Percentiles rank a stretch among this genome's conserved stretches.
Evolutionary conservation across 2,329 filamentous ascomycete genomes (phyloP).

Genomic region (Tolypocladium tropicale): DNA sequence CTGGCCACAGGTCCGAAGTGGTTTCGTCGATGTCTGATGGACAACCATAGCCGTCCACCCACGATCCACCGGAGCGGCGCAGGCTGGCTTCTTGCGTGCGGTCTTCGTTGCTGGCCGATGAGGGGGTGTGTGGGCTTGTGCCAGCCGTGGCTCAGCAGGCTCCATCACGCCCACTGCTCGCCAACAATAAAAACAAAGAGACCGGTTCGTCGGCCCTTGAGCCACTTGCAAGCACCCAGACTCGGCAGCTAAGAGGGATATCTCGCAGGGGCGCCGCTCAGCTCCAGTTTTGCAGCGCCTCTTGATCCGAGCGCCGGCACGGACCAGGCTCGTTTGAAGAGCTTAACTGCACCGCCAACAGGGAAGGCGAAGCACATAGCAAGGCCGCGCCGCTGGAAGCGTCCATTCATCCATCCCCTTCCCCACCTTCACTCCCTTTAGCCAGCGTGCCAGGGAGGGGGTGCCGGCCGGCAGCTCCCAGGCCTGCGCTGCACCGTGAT

Average conservation of each 20-base stretch:
- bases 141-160: background rate
- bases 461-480: background rate
- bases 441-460: background rate
- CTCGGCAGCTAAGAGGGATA: too few relatives aligned
- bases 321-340: background rate
- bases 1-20: background rate
- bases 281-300: background rate
- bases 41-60: background rate
- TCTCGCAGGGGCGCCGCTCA: background rate
- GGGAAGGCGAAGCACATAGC: too few relatives aligned
- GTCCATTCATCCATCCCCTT: background rate
- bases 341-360: background rate
- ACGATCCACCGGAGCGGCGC: background rate
- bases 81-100: background rate
- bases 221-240: too few relatives aligned
- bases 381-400: background rate
- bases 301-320: background rate
- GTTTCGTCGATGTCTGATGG: background rate
- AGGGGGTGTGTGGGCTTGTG: background rate
- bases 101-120: background rate
- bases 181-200: background rate
- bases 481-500: background rate
- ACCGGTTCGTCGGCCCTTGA: background rate
- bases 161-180: background rate
- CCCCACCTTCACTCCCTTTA: background rate